These are phyloP conservation scores for Metarhizium robertsii DNA, from an alignment of 2,329 filamentous ascomycete species.

Conservation along the genomic window DNA sequence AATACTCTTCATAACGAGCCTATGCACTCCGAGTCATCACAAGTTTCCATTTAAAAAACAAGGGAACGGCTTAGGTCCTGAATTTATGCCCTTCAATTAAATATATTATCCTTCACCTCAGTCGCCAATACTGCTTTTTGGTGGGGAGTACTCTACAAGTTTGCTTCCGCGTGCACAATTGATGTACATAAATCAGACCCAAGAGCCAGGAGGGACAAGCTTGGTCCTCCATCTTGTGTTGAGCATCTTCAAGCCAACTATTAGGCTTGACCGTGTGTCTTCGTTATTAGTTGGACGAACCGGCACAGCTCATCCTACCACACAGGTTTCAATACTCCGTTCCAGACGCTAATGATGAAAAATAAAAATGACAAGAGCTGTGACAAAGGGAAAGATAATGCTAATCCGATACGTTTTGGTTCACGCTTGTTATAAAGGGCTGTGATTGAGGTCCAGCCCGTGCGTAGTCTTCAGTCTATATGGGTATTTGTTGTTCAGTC, in stretches of 20 bases:
- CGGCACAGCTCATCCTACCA: background rate
- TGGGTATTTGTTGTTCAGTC: constrained; percentile 26
- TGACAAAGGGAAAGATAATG: constrained; percentile 22
- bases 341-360: background rate
- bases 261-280: constrained; percentile 1
- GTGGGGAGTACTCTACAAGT: constrained; percentile 1
- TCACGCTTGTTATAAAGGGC: constrained; percentile 18
- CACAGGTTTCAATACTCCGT: background rate
- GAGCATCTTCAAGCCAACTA: background rate
- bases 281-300: background rate
- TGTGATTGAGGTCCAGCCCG: constrained; percentile 9
- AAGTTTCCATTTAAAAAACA: background rate
- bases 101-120: constrained; percentile 3
- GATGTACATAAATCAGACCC: background rate
- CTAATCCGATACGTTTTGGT: constrained; percentile 16
- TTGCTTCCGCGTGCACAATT: background rate
- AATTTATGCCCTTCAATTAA: background rate
- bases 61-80: background rate
- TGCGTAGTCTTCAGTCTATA: constrained; percentile 23
- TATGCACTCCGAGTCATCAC: background rate
- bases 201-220: background rate
- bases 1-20: background rate
- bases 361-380: background rate
- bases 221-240: background rate
- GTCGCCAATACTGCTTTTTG: background rate